Conservation (phyloP, 805 yeast species). For the Wickerhamiella cacticola region DNA sequence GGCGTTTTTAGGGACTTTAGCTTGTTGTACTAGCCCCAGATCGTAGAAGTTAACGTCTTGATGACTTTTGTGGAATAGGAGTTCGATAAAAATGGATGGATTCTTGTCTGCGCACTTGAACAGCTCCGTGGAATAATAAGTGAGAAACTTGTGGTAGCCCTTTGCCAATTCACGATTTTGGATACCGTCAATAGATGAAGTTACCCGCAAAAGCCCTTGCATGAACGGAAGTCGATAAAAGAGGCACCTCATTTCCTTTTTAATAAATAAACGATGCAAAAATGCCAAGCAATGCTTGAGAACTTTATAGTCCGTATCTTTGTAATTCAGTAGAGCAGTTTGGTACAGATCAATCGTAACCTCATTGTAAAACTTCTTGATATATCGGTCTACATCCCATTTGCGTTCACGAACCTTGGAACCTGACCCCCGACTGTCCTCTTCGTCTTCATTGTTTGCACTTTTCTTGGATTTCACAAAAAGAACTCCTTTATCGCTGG, state of each 20-base stretch:
- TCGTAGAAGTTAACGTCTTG: constrained; percentile 42
- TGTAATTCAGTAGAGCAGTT: constrained; percentile 45
- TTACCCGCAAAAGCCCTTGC: constrained; percentile 40
- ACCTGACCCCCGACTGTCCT: constrained; percentile 26
- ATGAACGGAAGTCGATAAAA: constrained; percentile 67
- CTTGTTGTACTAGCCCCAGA: constrained; percentile 41
- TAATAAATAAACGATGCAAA: constrained; percentile 58
- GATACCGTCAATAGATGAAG: constrained; percentile 38
- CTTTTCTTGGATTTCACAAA: constrained; percentile 36
- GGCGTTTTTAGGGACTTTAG: constrained; percentile 13
- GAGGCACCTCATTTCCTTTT: constrained; percentile 45
- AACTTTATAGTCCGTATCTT: constrained; percentile 48
- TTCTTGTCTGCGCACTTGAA: constrained; percentile 37
- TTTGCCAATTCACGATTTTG: constrained; percentile 35
- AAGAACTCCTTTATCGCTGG: constrained; percentile 43
- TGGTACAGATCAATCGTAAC: constrained; percentile 55
- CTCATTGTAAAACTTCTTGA: constrained; percentile 41
- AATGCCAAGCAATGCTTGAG: constrained; percentile 55
- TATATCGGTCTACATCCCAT: constrained; percentile 36
- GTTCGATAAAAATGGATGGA: constrained; percentile 47
- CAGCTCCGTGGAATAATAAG: constrained; percentile 51
- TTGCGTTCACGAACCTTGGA: constrained; percentile 35
- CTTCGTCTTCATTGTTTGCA: constrained; percentile 19
- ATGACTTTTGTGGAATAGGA: constrained; percentile 50
- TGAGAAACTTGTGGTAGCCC: constrained; percentile 54